Evolutionary conservation across 106 monocot species (phyloP).

Genomic region (Dendrobium chrysotoxum): DNA sequence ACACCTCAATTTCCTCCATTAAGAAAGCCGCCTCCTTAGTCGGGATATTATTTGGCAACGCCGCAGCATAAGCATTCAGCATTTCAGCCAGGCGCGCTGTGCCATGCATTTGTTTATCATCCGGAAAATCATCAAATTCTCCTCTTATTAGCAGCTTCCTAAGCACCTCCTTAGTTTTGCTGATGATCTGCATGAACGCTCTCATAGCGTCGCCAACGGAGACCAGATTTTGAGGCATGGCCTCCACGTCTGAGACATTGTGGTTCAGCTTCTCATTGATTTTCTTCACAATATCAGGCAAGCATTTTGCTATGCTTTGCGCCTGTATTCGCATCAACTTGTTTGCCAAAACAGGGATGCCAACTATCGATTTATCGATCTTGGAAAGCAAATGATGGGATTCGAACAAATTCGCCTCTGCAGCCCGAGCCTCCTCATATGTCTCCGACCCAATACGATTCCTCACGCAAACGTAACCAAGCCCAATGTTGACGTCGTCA

Average conservation of each 20-base stretch:
- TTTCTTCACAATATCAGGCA: constrained; percentile 47
- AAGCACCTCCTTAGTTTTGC: constrained; percentile 11
- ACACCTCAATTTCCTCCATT: constrained; percentile 31
- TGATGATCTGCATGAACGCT: constrained; percentile 26
- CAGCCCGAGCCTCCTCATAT: constrained; percentile 34
- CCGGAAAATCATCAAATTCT: constrained; percentile 30
- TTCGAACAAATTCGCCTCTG: constrained; percentile 31
- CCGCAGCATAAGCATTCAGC: constrained; percentile 10
- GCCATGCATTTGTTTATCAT: constrained; percentile 22
- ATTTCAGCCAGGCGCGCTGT: constrained; percentile 29
- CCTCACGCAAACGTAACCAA: constrained; percentile 42
- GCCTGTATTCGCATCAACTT: constrained; percentile 46
- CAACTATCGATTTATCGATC: constrained; percentile 42
- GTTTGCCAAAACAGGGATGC: constrained; percentile 37
- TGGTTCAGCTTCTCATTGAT: constrained; percentile 39
- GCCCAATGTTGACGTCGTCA: constrained; percentile 17
- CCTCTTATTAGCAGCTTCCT: constrained; percentile 25
- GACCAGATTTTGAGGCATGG: constrained; percentile 31
- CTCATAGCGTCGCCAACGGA: constrained; percentile 21
- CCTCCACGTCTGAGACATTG: constrained; percentile 17
- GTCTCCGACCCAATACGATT: constrained; percentile 49
- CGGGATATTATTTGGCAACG: constrained; percentile 5
- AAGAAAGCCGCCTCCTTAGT: constrained; percentile 7
- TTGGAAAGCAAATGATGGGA: constrained; percentile 31
- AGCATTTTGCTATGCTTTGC: constrained; percentile 29